Conservation (phyloP, 352 stramenopile species). For the Albugo laibachii region DNA sequence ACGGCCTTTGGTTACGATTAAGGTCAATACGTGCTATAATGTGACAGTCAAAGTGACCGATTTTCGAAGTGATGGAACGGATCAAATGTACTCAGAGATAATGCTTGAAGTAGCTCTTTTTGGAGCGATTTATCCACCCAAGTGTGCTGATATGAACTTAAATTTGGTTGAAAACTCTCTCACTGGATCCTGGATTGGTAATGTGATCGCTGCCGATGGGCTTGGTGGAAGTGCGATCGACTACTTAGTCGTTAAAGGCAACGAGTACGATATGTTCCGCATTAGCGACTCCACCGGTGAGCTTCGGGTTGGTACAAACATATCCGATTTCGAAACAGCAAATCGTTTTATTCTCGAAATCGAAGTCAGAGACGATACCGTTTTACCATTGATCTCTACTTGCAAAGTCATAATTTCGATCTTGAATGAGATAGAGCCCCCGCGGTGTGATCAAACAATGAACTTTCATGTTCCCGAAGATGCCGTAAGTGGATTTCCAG, state of each 20-base stretch:
- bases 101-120: constrained; percentile 5
- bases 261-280: constrained; percentile 20
- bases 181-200: constrained; percentile 12
- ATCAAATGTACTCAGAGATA: constrained; percentile 18
- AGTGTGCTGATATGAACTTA: constrained; percentile 10
- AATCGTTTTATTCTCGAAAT: constrained; percentile 16
- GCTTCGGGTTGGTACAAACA: constrained; percentile 17
- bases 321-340: constrained; percentile 23
- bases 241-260: constrained; percentile 16
- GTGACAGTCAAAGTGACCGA: constrained; percentile 15
- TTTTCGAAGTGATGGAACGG: constrained; percentile 5
- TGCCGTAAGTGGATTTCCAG: constrained; percentile 6
- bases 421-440: constrained; percentile 22
- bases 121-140: constrained; percentile 10
- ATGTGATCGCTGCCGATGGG: constrained; percentile 12
- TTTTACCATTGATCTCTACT: constrained; percentile 10
- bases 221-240: constrained; percentile 16
- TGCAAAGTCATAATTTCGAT: constrained; percentile 19
- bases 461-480: constrained; percentile 8
- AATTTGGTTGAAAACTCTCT: constrained; percentile 26
- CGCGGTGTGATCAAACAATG: constrained; percentile 2
- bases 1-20: constrained; percentile 1
- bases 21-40: constrained; percentile 4
- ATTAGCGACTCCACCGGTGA: constrained; percentile 22
- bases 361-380: constrained; percentile 23